phyloP scores from a whole-genome alignment of 2,329 filamentous ascomycete genomes.

The Tolypocladium tropicale region DNA sequence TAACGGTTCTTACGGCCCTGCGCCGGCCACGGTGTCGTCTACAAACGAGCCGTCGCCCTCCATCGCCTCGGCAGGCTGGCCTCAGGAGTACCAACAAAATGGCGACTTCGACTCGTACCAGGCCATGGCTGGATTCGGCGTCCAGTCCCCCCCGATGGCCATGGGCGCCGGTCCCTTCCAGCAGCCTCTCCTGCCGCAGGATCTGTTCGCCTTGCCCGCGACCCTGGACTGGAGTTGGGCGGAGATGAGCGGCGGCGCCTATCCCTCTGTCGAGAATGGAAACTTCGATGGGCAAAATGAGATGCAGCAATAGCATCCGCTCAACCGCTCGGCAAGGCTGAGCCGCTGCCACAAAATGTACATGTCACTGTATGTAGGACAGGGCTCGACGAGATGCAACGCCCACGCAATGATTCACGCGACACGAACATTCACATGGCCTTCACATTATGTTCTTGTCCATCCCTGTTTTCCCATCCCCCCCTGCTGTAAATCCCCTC shows the following conservation, averaged over 20 bases:
- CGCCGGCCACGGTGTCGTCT: constrained; percentile 9
- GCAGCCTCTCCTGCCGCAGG: constrained; percentile 82
- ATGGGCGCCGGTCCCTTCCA: constrained; percentile 43
- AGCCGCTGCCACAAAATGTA: not conserved
- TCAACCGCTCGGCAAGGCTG: no score
- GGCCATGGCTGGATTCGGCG: constrained; percentile 34
- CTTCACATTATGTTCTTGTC: not conserved
- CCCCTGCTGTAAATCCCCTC: not conserved
- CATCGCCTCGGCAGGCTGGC: constrained; percentile 34
- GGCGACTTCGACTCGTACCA: constrained; percentile 33
- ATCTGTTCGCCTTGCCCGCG: constrained; percentile 93
- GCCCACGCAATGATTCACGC: not conserved
- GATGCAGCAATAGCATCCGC: constrained; percentile 1
- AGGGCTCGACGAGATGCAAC: not conserved
- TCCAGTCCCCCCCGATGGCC: constrained; percentile 6
- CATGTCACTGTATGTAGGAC: not conserved
- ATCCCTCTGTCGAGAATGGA: constrained; percentile 55
- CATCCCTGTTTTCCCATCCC: not conserved
- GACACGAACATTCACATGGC: not conserved
- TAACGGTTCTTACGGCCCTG: constrained; percentile 12
- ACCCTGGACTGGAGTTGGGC: constrained; percentile 83
- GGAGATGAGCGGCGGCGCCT: constrained; percentile 55
- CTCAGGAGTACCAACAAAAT: constrained; percentile 31
- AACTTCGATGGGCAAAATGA: constrained; percentile 26
- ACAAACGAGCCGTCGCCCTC: constrained; percentile 33